Base-by-base conservation (phyloP, 116 monocot species). In the Cymodocea nodosa region DNA sequence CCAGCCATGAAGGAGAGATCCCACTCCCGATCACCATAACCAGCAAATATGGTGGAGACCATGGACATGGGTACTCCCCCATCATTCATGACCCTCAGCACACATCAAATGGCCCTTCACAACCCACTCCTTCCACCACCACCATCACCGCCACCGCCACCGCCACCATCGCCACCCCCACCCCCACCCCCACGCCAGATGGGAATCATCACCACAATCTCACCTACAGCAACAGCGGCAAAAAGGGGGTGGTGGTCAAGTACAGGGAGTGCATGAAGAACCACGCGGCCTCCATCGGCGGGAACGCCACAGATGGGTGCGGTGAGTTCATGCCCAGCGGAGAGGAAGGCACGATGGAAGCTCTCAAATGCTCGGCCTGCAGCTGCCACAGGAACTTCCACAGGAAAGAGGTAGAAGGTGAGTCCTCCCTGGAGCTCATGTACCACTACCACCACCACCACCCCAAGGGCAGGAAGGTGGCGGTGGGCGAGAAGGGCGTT, bases 261-360 rank as follows among this genome's bases (percentile, higher is more conserved):
- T 88, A 88, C 72, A 68, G 73, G 44, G 88, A 88, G 68, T 88
- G 88, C 74, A 75, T 88, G 35, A 88, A 84, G 65, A 88, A 84
- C 71, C 88, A 88, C 53, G 88, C 88, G 24, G 84, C 84, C 63
- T 69, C 81, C 71, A 82, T 88, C 30, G 88, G 88, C 0, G 84
- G 88, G 20, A 77, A 74, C 60, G 88, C 88, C 12, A 70, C 69
- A 0, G 88, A 88, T 60, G 88, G 88, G 6, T 88, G 88, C 59
- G 88, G 88, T 12, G 88, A 88, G 79, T 88, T 88, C 84, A 88
- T 88, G 88, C 84, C 88, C 2, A 75, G 73, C 48, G 88, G 88
- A n/a, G 81, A 79, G 30, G 84, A 88, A 36, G 84, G 88, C 6
- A 82, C 74, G 18, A 74, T 84, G 34, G 88, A 88, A 66, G 81